Conservation (phyloP, 345 rosid species). For the Heritiera littoralis region DNA sequence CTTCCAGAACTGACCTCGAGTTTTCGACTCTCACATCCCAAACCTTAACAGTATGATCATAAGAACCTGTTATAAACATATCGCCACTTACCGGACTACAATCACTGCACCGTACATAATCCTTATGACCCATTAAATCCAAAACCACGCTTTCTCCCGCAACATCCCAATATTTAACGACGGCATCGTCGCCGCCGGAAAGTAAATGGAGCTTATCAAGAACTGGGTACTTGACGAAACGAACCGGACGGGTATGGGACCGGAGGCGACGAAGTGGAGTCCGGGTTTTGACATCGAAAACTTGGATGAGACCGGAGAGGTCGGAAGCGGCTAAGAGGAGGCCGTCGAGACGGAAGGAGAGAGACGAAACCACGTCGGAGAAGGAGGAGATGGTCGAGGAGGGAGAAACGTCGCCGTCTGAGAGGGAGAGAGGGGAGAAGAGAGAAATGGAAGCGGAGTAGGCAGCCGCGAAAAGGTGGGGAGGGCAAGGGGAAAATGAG, state of each 20-base stretch:
- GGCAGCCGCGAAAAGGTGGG: constrained; percentile 67
- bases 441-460: constrained; percentile 71
- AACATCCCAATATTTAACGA: constrained; percentile 96
- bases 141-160: constrained; percentile 58
- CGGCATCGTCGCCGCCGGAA: constrained; percentile 88
- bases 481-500: constrained; percentile 60
- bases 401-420: constrained; percentile 27
- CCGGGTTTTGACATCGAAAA: constrained; percentile 70
- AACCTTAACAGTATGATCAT: constrained; percentile 85
- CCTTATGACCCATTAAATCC: constrained; percentile 77
- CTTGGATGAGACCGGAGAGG: constrained; percentile 73
- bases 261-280: constrained; percentile 76
- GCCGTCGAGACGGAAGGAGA: constrained; percentile 83
- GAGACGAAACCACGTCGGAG: constrained; percentile 76
- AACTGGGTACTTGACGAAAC: constrained; percentile 74
- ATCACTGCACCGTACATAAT: constrained; percentile 89
- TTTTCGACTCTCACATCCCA: constrained; percentile 82
- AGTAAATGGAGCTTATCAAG: constrained; percentile 85
- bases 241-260: constrained; percentile 71
- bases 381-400: constrained; percentile 57
- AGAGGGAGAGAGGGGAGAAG: constrained; percentile 50
- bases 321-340: constrained; percentile 84
- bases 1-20: constrained; percentile 54
- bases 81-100: constrained; percentile 69
- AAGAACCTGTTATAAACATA: constrained; percentile 81